phyloP scores from a whole-genome alignment of 768 basidiomycete genomes.

The Pleurotus tuoliensis region DNA sequence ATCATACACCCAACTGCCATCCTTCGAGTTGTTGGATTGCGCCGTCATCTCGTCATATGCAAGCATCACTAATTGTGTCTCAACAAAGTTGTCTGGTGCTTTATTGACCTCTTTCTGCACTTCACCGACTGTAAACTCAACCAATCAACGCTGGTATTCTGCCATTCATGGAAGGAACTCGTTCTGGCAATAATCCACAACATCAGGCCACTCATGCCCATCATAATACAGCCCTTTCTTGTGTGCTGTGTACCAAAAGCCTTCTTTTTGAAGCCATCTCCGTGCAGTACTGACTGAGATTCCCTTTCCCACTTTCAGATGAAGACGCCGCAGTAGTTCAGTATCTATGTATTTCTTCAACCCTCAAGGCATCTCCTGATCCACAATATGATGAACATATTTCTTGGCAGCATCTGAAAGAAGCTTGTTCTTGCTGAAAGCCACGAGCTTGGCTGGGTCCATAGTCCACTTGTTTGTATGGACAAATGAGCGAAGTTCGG shows the following conservation, averaged over 20 bases:
- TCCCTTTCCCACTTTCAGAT: slow-evolving; percentile 22
- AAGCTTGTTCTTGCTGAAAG: slow-evolving; percentile 20
- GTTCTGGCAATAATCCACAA: slow-evolving; percentile 27
- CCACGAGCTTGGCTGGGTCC: slow-evolving; percentile 26
- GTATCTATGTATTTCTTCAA: slow-evolving; percentile 29
- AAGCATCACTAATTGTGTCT: slow-evolving; percentile 21
- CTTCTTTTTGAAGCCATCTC: slow-evolving; percentile 8
- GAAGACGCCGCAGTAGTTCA: slow-evolving; percentile 26
- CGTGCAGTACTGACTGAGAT: slow-evolving; percentile 29
- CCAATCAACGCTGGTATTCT: slow-evolving; percentile 12
- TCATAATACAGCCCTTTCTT: slow-evolving; percentile 33
- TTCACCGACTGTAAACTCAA: slow-evolving; percentile 17
- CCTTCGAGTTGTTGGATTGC: slow-evolving; percentile 32
- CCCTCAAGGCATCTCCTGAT: slow-evolving; percentile 30
- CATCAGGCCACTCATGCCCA: slow-evolving; percentile 32
- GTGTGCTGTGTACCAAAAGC: slow-evolving; percentile 16
- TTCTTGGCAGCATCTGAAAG: slow-evolving; percentile 22
- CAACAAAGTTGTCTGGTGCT: slow-evolving; percentile 14
- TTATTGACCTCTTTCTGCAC: slow-evolving; percentile 11
- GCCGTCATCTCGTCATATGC: slow-evolving; percentile 38
- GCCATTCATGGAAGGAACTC: slow-evolving; percentile 26
- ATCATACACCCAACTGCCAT: slow-evolving; percentile 30
- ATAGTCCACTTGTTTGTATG: slow-evolving; percentile 32
- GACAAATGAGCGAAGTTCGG: slow-evolving; percentile 24
- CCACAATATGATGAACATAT: slow-evolving; percentile 22